Percentiles rank a stretch among this genome's conserved stretches.
Conservation (phyloP, 257 asterid genomes). For the Asclepias syriaca region DNA sequence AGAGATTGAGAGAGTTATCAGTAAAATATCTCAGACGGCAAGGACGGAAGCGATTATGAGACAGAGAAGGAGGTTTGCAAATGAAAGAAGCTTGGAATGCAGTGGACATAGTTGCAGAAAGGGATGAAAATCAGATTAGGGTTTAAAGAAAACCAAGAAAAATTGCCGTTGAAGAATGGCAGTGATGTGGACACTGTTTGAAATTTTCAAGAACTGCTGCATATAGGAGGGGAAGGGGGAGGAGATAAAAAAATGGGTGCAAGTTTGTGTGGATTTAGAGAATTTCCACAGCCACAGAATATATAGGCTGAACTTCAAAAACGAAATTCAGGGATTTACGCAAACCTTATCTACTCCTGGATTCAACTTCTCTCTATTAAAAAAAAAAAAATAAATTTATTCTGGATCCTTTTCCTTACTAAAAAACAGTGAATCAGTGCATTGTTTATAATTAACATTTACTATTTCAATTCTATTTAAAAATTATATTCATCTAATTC, state of each 20-base stretch:
- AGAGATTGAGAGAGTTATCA: neutral
- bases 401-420: no score
- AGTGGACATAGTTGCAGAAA: slow-evolving; percentile 20
- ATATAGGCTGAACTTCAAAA: neutral
- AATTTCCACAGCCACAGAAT: slow-evolving; percentile 1
- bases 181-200: neutral
- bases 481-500: no score
- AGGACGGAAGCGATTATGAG: slow-evolving; percentile 23
- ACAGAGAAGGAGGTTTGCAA: slow-evolving; percentile 30
- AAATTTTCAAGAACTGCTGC: neutral
- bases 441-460: no score
- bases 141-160: slow-evolving; percentile 9
- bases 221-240: neutral
- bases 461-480: no score
- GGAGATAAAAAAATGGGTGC: neutral
- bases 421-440: no score
- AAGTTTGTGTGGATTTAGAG: neutral
- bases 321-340: neutral
- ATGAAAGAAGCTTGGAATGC: slow-evolving; percentile 59
- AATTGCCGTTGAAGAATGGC: neutral
- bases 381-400: no score
- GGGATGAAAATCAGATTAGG: neutral
- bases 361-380: no score
- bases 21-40: slow-evolving; percentile 15
- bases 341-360: slow-evolving; percentile 14